Evolutionary conservation across 2,329 filamentous ascomycete genomes (phyloP), one percentile per base, ranked within the genome.

Genomic region (Polychaeton citri): DNA sequence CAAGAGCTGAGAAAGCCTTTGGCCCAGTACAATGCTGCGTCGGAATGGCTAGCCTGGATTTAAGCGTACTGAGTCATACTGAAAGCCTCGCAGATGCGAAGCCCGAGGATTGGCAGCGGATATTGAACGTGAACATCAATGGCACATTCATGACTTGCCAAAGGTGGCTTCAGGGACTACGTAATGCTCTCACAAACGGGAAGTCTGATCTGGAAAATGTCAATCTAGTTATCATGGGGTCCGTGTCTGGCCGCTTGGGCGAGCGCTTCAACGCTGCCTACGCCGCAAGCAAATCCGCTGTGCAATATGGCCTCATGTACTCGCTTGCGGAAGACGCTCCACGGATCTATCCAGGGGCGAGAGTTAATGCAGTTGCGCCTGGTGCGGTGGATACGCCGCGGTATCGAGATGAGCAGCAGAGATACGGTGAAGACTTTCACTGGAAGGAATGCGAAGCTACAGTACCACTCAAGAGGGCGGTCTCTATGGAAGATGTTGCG

Each of bases 281-380:
- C 38, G 60, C 62, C 6, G 49, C 62, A 21, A 58, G 51, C 5
- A 68, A 69, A 42, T 58, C 59, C 32, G 64, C 64, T 2, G 62
- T 67, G 10, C 64, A 68, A 42, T 51, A 48, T 20, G 63, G 64
- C 2, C 42, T 68, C 19, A 45, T 68, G 34, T 52, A 55, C 38
- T 61, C 55, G 32, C 44, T 69, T 36, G 57, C 57, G 33, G 54
- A 52, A 6, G 65, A 66, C 41, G 59, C 57, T 4, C 53, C 54
- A 24, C 52, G 55, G 39, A 54, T 63, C 16, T 59, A 51, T 38
- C 42, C 44, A 17, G 44, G 47, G n/a, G 56, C 59, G 17, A 37
- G 64, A 33, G 59, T 68, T 16, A 68, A 67, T 45, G 62, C 60
- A 6, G 54, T 68, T 18, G 64, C 64, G 3, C 65, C 65, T 12